Percentiles rank a stretch among this genome's conserved stretches.
Conservation (phyloP, 23 red algal genomes). For the Cyanidioschyzon merolae region DNA sequence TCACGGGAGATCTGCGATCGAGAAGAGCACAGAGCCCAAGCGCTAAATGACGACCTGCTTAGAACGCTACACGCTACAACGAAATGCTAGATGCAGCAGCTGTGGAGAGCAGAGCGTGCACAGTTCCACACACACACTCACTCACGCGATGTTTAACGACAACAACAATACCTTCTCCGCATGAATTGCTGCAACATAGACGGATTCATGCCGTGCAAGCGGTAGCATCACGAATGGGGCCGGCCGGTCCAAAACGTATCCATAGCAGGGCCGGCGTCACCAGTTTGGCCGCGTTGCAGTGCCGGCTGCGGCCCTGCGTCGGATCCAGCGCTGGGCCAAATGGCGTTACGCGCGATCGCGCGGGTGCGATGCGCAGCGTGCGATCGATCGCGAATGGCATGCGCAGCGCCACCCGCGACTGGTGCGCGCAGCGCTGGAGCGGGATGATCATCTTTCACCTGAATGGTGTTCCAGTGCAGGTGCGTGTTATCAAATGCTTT, state of each 20-base stretch:
- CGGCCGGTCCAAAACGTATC: neutral
- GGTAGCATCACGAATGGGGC: neutral
- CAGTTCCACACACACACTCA: neutral
- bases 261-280: neutral
- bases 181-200: neutral
- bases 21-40: too few relatives aligned
- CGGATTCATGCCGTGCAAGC: neutral
- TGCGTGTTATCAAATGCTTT: too few relatives aligned
- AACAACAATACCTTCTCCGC: neutral
- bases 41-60: too few relatives aligned
- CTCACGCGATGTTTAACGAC: neutral
- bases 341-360: too few relatives aligned
- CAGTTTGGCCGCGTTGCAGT: neutral
- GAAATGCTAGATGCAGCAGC: neutral
- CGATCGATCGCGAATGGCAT: too few relatives aligned
- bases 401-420: too few relatives aligned
- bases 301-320: neutral
- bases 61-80: neutral
- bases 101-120: neutral
- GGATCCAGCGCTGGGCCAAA: neutral
- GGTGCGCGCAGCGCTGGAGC: too few relatives aligned
- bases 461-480: too few relatives aligned
- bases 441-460: too few relatives aligned
- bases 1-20: too few relatives aligned
- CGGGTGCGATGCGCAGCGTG: too few relatives aligned